phyloP scores from a whole-genome alignment of 148 eudicot genomes.

The Chenopodium formosanum region DNA sequence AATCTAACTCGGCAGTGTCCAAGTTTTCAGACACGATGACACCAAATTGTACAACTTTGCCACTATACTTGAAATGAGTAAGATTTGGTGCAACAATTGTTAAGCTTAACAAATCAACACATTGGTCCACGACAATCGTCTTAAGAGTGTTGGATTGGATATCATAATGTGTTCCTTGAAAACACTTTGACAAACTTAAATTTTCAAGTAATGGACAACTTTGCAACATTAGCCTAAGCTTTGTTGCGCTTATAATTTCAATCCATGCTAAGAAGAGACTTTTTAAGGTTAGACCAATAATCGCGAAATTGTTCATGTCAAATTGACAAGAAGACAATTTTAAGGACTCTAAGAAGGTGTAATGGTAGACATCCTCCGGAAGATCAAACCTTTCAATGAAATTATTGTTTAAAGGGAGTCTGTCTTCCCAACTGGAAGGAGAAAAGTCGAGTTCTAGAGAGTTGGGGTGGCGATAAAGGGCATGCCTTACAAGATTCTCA shows the following conservation, averaged over 20 bases:
- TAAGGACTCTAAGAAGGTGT: constrained; percentile 18
- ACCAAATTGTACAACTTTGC: constrained; percentile 12
- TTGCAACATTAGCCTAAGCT: background rate
- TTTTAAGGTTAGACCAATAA: constrained; percentile 18
- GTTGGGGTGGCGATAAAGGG: constrained; percentile 21
- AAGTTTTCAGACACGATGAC: background rate
- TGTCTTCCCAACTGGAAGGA: background rate
- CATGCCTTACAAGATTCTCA: background rate
- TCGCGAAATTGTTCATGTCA: background rate
- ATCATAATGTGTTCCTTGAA: background rate
- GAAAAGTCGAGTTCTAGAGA: constrained; percentile 41
- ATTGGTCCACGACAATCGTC: constrained; percentile 31
- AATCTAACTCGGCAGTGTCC: constrained; percentile 33
- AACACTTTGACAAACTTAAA: constrained; percentile 35
- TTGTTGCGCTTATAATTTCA: background rate
- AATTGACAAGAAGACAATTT: constrained; percentile 32
- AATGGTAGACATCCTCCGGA: constrained; percentile 22
- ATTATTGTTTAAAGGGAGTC: background rate
- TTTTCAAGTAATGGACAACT: constrained; percentile 26
- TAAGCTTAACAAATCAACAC: constrained; percentile 21
- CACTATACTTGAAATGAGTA: constrained; percentile 29
- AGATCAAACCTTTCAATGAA: constrained; percentile 15
- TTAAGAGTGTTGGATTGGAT: constrained; percentile 22
- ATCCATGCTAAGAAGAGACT: constrained; percentile 31
- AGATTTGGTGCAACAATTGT: constrained; percentile 18